Evolutionary conservation across 2,329 filamentous ascomycete species (phyloP).

Genomic region (Salinomyces thailandicus): DNA sequence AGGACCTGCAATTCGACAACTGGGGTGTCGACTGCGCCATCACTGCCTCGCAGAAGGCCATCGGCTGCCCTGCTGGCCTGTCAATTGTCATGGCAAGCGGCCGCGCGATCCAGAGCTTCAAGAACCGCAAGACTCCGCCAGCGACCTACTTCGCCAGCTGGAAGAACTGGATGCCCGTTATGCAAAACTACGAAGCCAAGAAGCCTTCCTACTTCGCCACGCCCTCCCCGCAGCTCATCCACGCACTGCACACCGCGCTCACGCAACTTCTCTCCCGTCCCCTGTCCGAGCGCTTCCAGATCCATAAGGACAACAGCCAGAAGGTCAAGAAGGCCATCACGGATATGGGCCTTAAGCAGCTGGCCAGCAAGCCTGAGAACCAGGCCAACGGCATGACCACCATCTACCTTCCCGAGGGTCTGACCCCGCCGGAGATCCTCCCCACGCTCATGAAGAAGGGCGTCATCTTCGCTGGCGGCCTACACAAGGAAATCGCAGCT

Average conservation of each 20-base stretch:
- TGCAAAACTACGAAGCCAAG: conserved; percentile 97
- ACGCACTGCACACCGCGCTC: conserved; percentile 81
- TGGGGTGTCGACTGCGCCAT: conserved; percentile 90
- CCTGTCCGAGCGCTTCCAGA: conserved; percentile 70
- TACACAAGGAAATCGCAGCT: conserved; percentile 89
- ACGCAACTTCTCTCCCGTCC: conserved; percentile 75
- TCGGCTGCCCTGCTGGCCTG: conserved; percentile 86
- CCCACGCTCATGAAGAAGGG: conserved; percentile 77
- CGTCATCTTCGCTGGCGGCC: conserved; percentile 85
- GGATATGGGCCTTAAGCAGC: conserved; percentile 74
- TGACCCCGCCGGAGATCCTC: conserved; percentile 72
- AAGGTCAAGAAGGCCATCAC: conserved; percentile 75
- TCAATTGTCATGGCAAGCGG: conserved; percentile 92
- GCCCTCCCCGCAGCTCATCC: conserved; percentile 85
- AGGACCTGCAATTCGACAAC: conserved; percentile 91
- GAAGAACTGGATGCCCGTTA: conserved; percentile 95
- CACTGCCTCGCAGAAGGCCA: conserved; percentile 93
- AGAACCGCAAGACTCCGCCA: conserved; percentile 69
- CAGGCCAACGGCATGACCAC: conserved; percentile 98
- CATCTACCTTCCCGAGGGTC: conserved; percentile 79
- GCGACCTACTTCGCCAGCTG: conserved; percentile 90
- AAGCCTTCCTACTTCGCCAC: conserved; percentile 98
- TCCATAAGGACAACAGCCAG: conserved; percentile 68
- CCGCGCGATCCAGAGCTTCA: conserved; percentile 69
- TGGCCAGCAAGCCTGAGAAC: conserved; percentile 75